Evolutionary conservation across 140 eudicot species (phyloP).

Genomic region (Oenanthe javanica): DNA sequence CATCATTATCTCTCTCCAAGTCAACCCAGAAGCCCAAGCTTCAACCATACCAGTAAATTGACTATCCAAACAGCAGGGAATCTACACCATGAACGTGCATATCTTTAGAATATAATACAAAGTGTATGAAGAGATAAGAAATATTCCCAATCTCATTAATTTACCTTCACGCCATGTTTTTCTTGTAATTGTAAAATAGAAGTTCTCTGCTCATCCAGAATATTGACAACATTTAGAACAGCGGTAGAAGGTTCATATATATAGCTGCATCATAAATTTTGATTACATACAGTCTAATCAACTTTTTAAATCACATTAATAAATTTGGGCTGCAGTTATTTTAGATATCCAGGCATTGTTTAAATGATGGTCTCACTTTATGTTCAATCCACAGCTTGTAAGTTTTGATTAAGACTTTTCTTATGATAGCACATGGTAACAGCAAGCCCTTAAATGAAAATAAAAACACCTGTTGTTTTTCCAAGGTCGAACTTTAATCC

Average conservation of each 20-base stretch:
- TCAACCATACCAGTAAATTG: slow-evolving; percentile 97
- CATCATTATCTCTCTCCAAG: slow-evolving; percentile 99
- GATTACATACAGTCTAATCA: not conserved
- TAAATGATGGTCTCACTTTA: not conserved
- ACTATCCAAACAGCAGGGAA: slow-evolving; percentile 95
- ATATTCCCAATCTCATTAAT: not conserved
- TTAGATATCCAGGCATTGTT: not conserved
- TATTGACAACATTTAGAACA: slow-evolving; percentile 55
- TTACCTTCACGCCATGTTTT: slow-evolving; percentile 82
- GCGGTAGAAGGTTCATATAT: slow-evolving; percentile 74
- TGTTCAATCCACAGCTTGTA: not conserved
- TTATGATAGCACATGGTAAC: not conserved
- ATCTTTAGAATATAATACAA: not conserved
- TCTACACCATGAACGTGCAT: slow-evolving; percentile 36
- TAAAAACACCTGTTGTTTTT: slow-evolving; percentile 61
- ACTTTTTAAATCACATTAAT: not conserved
- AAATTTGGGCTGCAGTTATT: not conserved
- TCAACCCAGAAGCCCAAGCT: slow-evolving; percentile 99
- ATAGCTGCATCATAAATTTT: slow-evolving; percentile 47
- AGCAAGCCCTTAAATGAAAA: not conserved
- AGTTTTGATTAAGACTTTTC: not conserved
- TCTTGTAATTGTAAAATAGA: slow-evolving; percentile 79
- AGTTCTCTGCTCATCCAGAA: slow-evolving; percentile 66
- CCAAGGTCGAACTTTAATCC: slow-evolving; percentile 82
- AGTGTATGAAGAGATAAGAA: not conserved